Evolutionary conservation across 1,284 basidiomycete species (phyloP).

Genomic region (Vanrija pseudolonga): DNA sequence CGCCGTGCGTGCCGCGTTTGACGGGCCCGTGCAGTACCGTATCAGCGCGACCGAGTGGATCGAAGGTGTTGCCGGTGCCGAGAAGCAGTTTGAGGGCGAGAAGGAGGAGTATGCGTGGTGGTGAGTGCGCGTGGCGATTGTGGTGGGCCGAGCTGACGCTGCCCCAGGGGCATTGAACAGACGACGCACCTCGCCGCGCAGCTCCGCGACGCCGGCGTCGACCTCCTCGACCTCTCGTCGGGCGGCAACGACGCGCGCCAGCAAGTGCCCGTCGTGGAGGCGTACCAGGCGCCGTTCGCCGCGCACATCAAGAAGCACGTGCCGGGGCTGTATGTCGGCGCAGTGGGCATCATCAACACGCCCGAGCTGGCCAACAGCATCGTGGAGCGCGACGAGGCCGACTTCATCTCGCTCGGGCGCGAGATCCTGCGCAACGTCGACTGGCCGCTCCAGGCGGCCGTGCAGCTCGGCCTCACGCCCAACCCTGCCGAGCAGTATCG

Average conservation of each 20-base stretch:
- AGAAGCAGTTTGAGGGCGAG: conserved; percentile 51
- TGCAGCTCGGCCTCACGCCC: conserved; percentile 44
- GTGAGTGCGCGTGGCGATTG: conserved; percentile 27
- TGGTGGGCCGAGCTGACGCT: too few relatives aligned
- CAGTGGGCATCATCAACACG: conserved; percentile 71
- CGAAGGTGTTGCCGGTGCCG: conserved; percentile 51
- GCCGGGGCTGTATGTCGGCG: conserved; percentile 57
- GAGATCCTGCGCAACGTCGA: conserved; percentile 52
- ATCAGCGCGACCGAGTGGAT: conserved; percentile 74
- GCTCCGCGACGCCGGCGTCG: conserved; percentile 62
- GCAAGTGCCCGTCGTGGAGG: conserved; percentile 57
- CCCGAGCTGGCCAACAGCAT: conserved; percentile 64
- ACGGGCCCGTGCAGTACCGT: conserved; percentile 69
- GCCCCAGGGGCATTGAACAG: conserved; percentile 69
- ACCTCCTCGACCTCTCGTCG: conserved; percentile 66
- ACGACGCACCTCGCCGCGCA: conserved; percentile 60
- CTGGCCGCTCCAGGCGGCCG: conserved; percentile 45
- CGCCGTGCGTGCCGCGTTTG: conserved; percentile 59
- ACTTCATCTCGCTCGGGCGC: conserved; percentile 65
- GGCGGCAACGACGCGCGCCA: conserved; percentile 66
- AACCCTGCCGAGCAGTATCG: conserved; percentile 46
- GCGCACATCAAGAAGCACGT: conserved; percentile 64
- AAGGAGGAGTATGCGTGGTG: conserved; percentile 50
- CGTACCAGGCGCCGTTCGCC: conserved; percentile 70
- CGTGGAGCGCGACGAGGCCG: conserved; percentile 62